Evolutionary conservation across 176 grass and related monocot species (phyloP).

Genomic region (Juncus effusus): DNA sequence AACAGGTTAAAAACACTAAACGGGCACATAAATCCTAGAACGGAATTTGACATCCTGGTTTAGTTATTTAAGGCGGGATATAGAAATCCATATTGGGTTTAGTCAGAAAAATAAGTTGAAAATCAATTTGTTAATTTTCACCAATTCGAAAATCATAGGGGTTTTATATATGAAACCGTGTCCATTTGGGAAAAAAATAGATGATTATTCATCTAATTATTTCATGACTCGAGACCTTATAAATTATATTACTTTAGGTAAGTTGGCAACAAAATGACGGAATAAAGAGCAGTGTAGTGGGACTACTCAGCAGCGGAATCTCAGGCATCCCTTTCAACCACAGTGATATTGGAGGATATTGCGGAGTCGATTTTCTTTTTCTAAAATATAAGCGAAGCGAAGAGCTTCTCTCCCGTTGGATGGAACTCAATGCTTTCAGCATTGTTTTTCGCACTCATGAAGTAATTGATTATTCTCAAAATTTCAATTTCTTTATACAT

Average conservation of each 20-base stretch:
- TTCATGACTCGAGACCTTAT: too few relatives aligned
- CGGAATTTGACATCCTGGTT: too few relatives aligned
- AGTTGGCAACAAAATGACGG: slow-evolving; percentile 94
- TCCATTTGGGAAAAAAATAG: too few relatives aligned
- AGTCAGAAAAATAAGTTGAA: too few relatives aligned
- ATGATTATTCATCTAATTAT: too few relatives aligned
- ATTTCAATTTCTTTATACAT: neutral
- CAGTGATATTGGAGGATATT: slow-evolving; percentile 88
- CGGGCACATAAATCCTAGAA: too few relatives aligned
- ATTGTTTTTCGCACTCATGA: slow-evolving; percentile 89
- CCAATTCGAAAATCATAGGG: too few relatives aligned
- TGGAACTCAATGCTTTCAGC: slow-evolving; percentile 86
- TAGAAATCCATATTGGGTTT: too few relatives aligned
- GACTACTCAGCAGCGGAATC: slow-evolving; percentile 80
- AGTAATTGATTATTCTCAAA: slow-evolving; percentile 28
- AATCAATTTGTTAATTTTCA: too few relatives aligned
- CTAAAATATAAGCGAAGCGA: slow-evolving; percentile 75
- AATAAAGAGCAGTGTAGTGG: slow-evolving; percentile 92
- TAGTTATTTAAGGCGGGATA: too few relatives aligned
- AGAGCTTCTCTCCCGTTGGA: slow-evolving; percentile 83
- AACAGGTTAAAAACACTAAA: too few relatives aligned
- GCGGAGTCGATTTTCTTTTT: slow-evolving; percentile 69
- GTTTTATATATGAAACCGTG: too few relatives aligned
- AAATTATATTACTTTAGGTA: slow-evolving; percentile 8
- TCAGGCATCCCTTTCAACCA: slow-evolving; percentile 97